A percentile compares a stretch with the other conserved stretches of the same genome.
Conservation (phyloP, 139 green algal genomes). For the Chlamydomonas applanata region DNA sequence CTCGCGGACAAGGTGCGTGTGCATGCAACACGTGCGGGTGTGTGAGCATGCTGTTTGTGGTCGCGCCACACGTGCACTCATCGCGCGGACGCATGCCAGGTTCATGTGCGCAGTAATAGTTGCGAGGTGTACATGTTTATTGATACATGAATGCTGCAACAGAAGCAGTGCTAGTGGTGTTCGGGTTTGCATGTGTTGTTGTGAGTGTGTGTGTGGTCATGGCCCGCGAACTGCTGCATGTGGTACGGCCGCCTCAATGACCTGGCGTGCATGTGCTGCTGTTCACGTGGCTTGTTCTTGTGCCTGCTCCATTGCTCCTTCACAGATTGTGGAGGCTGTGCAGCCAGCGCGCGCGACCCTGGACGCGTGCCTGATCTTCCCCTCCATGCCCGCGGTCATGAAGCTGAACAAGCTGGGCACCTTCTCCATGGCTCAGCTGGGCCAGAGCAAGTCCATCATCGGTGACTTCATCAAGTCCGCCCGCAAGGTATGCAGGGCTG, state of each 20-base stretch:
- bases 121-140: no score
- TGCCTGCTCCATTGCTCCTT: background rate
- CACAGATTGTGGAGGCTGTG: constrained; percentile 85
- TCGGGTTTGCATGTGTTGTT: no score
- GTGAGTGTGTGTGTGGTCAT: no score
- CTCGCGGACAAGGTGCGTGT: constrained; percentile 90
- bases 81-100: no score
- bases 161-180: background rate
- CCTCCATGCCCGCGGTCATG: constrained; percentile 99
- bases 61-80: no score
- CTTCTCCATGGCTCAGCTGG: constrained; percentile 97
- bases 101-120: no score
- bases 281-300: no score
- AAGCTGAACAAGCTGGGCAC: constrained; percentile 98
- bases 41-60: background rate
- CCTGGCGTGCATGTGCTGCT: no score
- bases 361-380: constrained; percentile 97
- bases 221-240: no score
- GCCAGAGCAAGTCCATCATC: constrained; percentile 92
- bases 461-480: constrained; percentile 92
- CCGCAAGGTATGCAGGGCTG: constrained; percentile 23
- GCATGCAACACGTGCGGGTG: background rate
- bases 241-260: no score
- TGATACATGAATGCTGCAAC: background rate
- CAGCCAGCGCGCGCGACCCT: constrained; percentile 72